Base-by-base conservation (phyloP, 768 basidiomycete genomes). In the Lentinula sp. region DNA sequence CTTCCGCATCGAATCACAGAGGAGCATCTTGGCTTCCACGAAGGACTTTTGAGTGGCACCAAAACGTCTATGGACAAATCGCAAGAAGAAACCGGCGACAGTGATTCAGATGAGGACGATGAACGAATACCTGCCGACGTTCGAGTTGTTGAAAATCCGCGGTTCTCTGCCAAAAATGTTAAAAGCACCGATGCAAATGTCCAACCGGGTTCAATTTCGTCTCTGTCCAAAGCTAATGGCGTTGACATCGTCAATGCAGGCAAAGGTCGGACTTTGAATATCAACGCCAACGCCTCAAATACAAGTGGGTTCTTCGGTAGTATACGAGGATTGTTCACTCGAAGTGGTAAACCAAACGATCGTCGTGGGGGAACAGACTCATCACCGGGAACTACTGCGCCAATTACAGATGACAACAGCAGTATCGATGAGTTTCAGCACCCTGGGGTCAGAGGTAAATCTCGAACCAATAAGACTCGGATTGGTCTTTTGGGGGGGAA, bases 111-210 rank as follows among this genome's bases (percentile, higher is more conserved):
- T 13, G 66, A 68, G 7, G 64, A 67, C 8, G 68, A 68, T 37
- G 69, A 73, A n/a, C 50, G 16, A 8, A 11, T 52, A 11, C 0
- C 53, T 6, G 7, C 35, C 18, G 37, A 40, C 37, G 63, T 80
- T 10, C 69, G 72, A 45, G 74, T 85, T 4, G 77, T 81, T n/a
- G 85, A 86, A 65, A 87, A 87, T 64, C 78, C 81, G 13, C 76
- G 80, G 28, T 85, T 82, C 61, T 68, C 74, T 31, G 56, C 57
- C 28, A 42, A 56, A n/a, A 64, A 62, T 39, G 37, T 31, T 9
- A 57, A 43, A 37, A 50, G 13, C n/a, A 16, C 13, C 39, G 21
- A 18, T 53, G 37, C 37, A 21, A 56, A 39, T 16, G 18, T 28
- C 31, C 37, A 6, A 23, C 2, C 4, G 6, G 50, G 16, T 18